Percentiles rank a stretch among this genome's conserved stretches.
Evolutionary conservation across 2,329 filamentous ascomycete genomes (phyloP).

Genomic region (Trichoderma hamatum): DNA sequence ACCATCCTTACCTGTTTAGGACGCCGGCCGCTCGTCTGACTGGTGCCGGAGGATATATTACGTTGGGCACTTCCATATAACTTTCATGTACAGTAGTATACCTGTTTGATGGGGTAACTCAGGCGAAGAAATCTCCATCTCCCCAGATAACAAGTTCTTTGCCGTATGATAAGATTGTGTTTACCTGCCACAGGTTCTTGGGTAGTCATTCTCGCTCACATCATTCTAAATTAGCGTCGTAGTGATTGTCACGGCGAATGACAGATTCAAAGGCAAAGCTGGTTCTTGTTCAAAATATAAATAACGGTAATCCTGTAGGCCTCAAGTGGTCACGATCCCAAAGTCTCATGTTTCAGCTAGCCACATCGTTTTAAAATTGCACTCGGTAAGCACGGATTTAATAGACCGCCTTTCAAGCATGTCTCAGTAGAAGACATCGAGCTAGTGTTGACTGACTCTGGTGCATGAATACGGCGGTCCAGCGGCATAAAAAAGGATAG

Average conservation of each 20-base stretch:
- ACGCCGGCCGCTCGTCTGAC: constrained; percentile 7
- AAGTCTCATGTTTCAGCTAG: neutral
- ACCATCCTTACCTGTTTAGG: constrained; percentile 9
- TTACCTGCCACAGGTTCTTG: neutral
- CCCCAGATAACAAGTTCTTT: neutral
- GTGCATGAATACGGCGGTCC: neutral
- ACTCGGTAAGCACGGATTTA: neutral
- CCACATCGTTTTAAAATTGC: neutral
- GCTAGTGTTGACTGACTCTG: neutral
- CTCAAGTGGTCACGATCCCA: neutral
- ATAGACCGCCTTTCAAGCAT: neutral
- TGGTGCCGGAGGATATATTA: constrained; percentile 15
- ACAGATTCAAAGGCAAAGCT: neutral
- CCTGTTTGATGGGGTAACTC: neutral
- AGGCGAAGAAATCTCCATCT: neutral
- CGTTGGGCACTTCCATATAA: too few relatives aligned
- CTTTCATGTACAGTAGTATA: too few relatives aligned
- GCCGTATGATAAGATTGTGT: neutral
- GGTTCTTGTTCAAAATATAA: neutral
- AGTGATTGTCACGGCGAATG: neutral
- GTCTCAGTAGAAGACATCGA: neutral
- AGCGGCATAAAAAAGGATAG: neutral
- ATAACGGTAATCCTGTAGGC: neutral
- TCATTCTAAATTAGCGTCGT: neutral
- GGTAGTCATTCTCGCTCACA: neutral